These are phyloP conservation scores for Sugiyamaella castrensis DNA, from an alignment of 1,139 yeast species.

Conservation along the genomic window DNA sequence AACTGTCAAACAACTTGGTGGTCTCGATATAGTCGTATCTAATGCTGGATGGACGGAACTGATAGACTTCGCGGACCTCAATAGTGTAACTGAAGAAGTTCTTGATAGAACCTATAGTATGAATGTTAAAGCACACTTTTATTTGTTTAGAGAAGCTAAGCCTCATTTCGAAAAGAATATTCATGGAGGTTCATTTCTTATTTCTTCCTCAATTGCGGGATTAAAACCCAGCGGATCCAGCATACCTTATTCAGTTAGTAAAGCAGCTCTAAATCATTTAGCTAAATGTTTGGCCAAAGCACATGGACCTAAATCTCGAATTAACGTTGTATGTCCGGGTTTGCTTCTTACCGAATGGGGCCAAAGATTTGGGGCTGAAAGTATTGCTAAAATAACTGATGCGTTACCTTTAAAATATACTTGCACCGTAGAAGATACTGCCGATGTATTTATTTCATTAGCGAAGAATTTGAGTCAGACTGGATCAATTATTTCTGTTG, in stretches of 20 bases:
- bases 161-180: constrained; percentile 33
- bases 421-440: constrained; percentile 38
- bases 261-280: constrained; percentile 41
- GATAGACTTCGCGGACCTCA: constrained; percentile 20
- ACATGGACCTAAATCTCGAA: constrained; percentile 40
- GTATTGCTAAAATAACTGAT: constrained; percentile 27
- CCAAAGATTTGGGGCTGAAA: constrained; percentile 35
- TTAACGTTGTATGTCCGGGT: constrained; percentile 44
- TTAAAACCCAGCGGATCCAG: constrained; percentile 39
- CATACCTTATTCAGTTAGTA: constrained; percentile 42
- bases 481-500: constrained; percentile 38
- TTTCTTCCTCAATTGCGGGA: constrained; percentile 43
- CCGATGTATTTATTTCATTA: constrained; percentile 36
- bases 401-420: constrained; percentile 34
- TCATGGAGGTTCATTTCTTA: constrained; percentile 42
- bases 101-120: constrained; percentile 29
- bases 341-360: constrained; percentile 44
- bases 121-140: constrained; percentile 39
- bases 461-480: constrained; percentile 38
- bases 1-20: constrained; percentile 29
- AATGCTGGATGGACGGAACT: constrained; percentile 33
- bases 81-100: constrained; percentile 24
- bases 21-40: constrained; percentile 32
- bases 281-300: constrained; percentile 39
- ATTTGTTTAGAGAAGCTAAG: constrained; percentile 38